phyloP scores from a whole-genome alignment of 208 protist genomes.

The Crithidia bombi region DNA sequence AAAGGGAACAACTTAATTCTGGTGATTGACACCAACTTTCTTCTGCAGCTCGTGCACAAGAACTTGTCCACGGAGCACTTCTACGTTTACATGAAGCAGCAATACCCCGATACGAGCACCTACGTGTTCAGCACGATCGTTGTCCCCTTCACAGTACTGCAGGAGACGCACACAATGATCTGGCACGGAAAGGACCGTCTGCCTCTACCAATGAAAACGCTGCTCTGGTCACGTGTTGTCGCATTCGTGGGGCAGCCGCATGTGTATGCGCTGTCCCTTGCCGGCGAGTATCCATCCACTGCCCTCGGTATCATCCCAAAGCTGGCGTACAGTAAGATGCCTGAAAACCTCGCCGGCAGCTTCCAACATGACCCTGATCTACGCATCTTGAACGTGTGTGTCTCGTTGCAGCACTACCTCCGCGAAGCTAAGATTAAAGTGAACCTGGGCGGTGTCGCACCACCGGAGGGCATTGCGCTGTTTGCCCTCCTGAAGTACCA shows the following conservation, averaged over 20 bases:
- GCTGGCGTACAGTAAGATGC: constrained; percentile 69
- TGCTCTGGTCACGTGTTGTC: constrained; percentile 78
- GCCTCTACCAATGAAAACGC: constrained; percentile 39
- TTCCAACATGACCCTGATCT: constrained; percentile 71
- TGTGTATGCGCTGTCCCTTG: constrained; percentile 61
- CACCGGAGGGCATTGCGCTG: constrained; percentile 70
- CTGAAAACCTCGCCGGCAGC: constrained; percentile 11
- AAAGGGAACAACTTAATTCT: constrained; percentile 42
- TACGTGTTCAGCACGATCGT: constrained; percentile 46
- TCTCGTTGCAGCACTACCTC: constrained; percentile 71
- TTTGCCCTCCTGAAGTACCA: constrained; percentile 89
- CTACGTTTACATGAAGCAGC: constrained; percentile 52
- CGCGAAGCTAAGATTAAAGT: constrained; percentile 31
- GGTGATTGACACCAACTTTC: constrained; percentile 87
- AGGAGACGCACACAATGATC: constrained; percentile 67
- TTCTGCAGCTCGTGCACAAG: constrained; percentile 78
- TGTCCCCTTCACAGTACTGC: constrained; percentile 81
- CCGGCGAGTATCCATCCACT: constrained; percentile 62
- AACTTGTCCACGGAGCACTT: constrained; percentile 79
- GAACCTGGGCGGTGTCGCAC: constrained; percentile 38
- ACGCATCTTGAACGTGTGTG: constrained; percentile 79
- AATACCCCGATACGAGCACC: constrained; percentile 46
- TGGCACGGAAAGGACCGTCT: constrained; percentile 55
- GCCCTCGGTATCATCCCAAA: constrained; percentile 56
- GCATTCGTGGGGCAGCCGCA: constrained; percentile 51